phyloP scores from a whole-genome alignment of 2,329 filamentous ascomycete species.

The Talaromyces sp. region DNA sequence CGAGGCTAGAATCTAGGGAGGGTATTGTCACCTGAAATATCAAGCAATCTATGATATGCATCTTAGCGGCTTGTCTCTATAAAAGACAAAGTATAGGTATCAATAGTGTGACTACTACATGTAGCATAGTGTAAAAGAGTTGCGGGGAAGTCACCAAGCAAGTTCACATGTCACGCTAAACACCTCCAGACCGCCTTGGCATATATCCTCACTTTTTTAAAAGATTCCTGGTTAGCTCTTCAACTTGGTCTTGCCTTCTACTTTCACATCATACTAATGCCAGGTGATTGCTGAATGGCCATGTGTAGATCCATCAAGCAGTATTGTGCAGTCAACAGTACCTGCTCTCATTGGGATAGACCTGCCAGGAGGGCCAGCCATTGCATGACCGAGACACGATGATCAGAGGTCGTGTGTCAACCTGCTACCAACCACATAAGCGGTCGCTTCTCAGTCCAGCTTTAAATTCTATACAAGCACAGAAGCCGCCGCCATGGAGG shows the following conservation, averaged over 20 bases:
- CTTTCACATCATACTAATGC: not conserved
- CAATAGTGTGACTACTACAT: not conserved
- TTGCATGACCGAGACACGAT: slow-evolving; percentile 35
- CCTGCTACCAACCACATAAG: slow-evolving; percentile 30
- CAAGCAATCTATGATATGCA: not conserved
- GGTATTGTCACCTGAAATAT: not conserved
- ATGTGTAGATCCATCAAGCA: slow-evolving; percentile 3
- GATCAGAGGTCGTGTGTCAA: slow-evolving; percentile 33
- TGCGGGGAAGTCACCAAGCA: not conserved
- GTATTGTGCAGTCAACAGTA: slow-evolving; percentile 3
- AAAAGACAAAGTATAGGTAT: not conserved
- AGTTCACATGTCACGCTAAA: slow-evolving; percentile 1
- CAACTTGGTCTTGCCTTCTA: not conserved
- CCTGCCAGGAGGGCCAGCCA: slow-evolving; percentile 20
- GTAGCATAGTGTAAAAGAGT: not conserved
- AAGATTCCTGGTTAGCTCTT: not conserved
- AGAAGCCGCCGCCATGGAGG: slow-evolving; percentile 53
- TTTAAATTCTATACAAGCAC: slow-evolving; percentile 26
- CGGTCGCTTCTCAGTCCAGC: slow-evolving; percentile 24
- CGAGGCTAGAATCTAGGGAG: too few species aligned
- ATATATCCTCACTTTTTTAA: not conserved
- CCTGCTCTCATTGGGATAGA: slow-evolving; percentile 3
- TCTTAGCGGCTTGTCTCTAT: not conserved
- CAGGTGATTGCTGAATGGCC: not conserved
- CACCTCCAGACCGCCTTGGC: slow-evolving; percentile 15